These are phyloP conservation scores for Solanum pimpinellifolium DNA, from an alignment of 257 asterid genomes.

Conservation along the genomic window DNA sequence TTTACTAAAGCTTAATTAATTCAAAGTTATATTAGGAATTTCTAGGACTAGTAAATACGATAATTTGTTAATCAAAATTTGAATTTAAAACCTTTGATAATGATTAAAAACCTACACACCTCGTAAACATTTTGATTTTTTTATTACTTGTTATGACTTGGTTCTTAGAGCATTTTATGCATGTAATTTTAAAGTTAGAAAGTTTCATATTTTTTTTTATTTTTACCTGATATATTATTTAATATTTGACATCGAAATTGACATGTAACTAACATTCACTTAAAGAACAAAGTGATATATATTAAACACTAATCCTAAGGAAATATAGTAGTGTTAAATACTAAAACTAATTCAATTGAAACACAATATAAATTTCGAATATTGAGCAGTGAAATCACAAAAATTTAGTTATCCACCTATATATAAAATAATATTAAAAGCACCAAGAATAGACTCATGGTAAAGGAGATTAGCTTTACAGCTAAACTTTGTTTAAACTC, in stretches of 20 bases:
- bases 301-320: not conserved
- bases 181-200: not conserved
- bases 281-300: not conserved
- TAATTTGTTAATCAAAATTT: not conserved
- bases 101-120: not conserved
- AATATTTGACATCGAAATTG: not conserved
- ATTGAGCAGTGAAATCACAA: not conserved
- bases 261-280: not conserved
- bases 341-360: not conserved
- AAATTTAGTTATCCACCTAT: not conserved
- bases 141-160: not conserved
- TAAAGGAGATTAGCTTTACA: not conserved
- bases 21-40: not conserved
- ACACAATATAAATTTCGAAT: fast-evolving
- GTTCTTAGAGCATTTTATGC: not conserved
- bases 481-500: not conserved
- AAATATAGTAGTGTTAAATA: not conserved
- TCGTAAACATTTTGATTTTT: not conserved
- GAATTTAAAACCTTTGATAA: not conserved
- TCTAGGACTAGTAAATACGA: fast-evolving
- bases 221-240: not conserved
- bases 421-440: not conserved
- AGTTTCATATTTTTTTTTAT: too few species aligned
- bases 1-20: too few species aligned
- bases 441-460: not conserved